A percentile compares a stretch with the other conserved stretches of the same genome.
Evolutionary conservation across 805 yeast species (phyloP).

Genomic region (Cyberlindnera nakhonratchasimensis): DNA sequence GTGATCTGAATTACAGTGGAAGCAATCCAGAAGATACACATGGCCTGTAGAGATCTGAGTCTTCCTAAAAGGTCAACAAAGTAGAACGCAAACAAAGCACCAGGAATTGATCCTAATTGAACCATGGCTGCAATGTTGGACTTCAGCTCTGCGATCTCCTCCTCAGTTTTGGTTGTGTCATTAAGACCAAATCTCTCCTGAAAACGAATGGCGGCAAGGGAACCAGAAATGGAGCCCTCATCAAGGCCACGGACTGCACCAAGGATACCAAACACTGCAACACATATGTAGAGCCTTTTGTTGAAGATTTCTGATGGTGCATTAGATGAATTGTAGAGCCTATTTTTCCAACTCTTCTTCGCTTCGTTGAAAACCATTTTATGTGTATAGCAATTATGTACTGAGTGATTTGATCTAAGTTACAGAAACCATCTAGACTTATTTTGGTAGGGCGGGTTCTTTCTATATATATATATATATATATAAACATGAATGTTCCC

Average conservation of each 20-base stretch:
- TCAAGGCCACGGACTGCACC: conserved; percentile 59
- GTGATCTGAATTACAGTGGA: conserved; percentile 48
- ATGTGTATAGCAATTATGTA: neutral
- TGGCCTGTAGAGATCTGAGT: conserved; percentile 42
- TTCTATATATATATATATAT: no score
- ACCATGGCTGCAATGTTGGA: conserved; percentile 58
- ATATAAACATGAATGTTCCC: no score
- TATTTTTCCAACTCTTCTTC: conserved; percentile 2
- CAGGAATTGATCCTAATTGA: conserved; percentile 52
- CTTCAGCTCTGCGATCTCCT: conserved; percentile 39
- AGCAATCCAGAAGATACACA: conserved; percentile 41
- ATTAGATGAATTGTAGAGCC: conserved; percentile 15
- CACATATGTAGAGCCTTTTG: conserved; percentile 40
- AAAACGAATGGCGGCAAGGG: conserved; percentile 42
- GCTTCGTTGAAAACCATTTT: neutral
- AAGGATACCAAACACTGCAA: conserved; percentile 48
- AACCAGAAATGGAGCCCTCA: conserved; percentile 49
- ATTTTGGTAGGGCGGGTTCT: no score
- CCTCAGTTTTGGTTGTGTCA: conserved; percentile 34
- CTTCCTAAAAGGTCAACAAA: conserved; percentile 50
- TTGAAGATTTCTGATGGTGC: conserved; percentile 45
- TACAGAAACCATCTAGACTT: no score
- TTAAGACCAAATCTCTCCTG: conserved; percentile 40
- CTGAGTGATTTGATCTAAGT: no score
- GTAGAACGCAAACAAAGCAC: conserved; percentile 45